phyloP scores from a whole-genome alignment of 148 eudicot genomes.

The Polygonum maritimum region DNA sequence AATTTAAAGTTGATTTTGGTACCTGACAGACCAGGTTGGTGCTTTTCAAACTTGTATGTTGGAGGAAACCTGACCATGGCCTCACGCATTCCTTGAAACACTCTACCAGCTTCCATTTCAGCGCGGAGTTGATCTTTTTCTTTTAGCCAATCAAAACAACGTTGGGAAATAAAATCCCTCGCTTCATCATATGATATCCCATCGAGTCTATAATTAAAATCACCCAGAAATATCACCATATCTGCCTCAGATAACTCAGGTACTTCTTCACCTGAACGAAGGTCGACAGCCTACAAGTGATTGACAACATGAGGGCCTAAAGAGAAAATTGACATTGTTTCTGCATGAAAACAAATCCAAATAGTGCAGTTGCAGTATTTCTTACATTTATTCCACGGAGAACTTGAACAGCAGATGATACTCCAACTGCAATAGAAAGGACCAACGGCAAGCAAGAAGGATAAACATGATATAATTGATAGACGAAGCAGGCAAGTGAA shows the following conservation, averaged over 20 bases:
- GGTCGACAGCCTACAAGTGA: conserved; percentile 34
- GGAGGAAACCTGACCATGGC: conserved; percentile 80
- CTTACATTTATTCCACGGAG: conserved; percentile 65
- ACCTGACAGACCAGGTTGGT: conserved; percentile 94
- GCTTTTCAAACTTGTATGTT: conserved; percentile 85
- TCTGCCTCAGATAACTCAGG: conserved; percentile 97
- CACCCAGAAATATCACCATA: conserved; percentile 91
- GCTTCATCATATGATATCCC: conserved; percentile 98
- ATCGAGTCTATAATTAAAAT: conserved; percentile 87
- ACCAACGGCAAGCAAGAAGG: conserved; percentile 46
- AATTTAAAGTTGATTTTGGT: neutral
- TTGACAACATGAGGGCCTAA: neutral
- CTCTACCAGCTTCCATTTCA: conserved; percentile 93
- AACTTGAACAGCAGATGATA: conserved; percentile 56
- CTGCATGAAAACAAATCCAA: neutral
- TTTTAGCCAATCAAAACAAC: conserved; percentile 92
- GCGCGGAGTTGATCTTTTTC: conserved; percentile 82
- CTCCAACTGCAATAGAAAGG: conserved; percentile 69
- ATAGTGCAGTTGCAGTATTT: neutral
- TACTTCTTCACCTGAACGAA: conserved; percentile 38
- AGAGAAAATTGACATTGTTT: neutral
- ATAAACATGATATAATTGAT: conserved; percentile 38
- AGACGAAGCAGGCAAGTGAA: conserved; percentile 47
- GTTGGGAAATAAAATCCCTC: conserved; percentile 92
- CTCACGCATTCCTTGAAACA: conserved; percentile 98